phyloP scores from a whole-genome alignment of 495 filamentous ascomycete species.

The Penicillium diatomitis region DNA sequence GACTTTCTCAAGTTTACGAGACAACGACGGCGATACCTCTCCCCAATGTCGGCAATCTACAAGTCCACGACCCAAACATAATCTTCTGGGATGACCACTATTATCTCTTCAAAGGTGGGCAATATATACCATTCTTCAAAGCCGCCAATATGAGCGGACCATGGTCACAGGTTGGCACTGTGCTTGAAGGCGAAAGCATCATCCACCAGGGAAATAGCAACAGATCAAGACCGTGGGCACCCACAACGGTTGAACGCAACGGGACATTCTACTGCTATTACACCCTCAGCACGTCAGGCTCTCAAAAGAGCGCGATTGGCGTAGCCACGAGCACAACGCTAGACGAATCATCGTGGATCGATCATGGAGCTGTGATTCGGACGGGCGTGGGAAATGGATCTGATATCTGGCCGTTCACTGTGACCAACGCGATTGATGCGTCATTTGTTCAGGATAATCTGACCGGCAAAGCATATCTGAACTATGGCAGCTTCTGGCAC shows the following conservation, averaged over 20 bases:
- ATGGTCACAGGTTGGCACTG: conserved; percentile 32
- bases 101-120: conserved; percentile 33
- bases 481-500: conserved; percentile 67
- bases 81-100: conserved; percentile 22
- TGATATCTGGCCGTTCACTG: conserved; percentile 40
- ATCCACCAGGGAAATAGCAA: conserved; percentile 24
- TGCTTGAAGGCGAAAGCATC: conserved; percentile 26
- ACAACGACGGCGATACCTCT: conserved; percentile 23
- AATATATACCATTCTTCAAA: conserved; percentile 23
- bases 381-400: conserved; percentile 23
- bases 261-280: conserved; percentile 65
- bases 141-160: conserved; percentile 30
- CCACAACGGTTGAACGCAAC: conserved; percentile 49
- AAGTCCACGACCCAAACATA: conserved; percentile 33
- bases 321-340: conserved; percentile 55
- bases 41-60: conserved; percentile 27
- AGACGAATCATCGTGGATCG: conserved; percentile 48
- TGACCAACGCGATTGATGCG: conserved; percentile 66
- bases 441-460: conserved; percentile 45
- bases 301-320: conserved; percentile 57
- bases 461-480: conserved; percentile 44
- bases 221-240: conserved; percentile 44
- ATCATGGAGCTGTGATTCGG: conserved; percentile 37
- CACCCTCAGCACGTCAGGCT: conserved; percentile 53
- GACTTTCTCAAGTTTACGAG: conserved; percentile 16